Conservation (phyloP, 805 yeast species). For the Candida sakaeoensis region DNA sequence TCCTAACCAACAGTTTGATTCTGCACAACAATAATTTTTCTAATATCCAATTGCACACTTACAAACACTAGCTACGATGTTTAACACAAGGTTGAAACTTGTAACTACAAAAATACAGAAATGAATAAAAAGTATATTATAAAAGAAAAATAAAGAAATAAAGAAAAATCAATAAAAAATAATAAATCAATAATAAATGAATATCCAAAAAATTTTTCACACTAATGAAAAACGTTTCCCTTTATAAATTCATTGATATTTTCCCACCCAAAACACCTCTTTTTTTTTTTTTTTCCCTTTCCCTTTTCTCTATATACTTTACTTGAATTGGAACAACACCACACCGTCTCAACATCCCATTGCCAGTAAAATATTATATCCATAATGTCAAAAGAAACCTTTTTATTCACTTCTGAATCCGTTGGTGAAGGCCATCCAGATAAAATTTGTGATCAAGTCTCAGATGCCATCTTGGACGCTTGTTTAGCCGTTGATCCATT, state of each 20-base stretch:
- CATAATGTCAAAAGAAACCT: slow-evolving; percentile 29
- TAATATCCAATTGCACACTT: background rate
- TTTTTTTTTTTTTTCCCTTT: background rate
- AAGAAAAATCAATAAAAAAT: background rate
- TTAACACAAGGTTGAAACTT: no score
- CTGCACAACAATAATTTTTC: no score
- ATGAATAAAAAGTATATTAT: no score
- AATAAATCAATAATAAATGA: background rate
- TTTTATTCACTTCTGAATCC: slow-evolving; percentile 79
- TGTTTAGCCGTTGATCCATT: slow-evolving; percentile 93
- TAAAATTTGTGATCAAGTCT: slow-evolving; percentile 97
- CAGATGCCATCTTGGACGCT: slow-evolving; percentile 97
- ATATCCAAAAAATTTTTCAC: slow-evolving; percentile 1
- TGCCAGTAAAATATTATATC: background rate
- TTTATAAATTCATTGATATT: background rate
- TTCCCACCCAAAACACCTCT: background rate
- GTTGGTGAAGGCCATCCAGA: slow-evolving; percentile 96
- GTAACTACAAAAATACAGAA: no score
- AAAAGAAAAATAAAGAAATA: background rate
- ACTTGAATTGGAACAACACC: slow-evolving; percentile 1
- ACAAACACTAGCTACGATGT: background rate
- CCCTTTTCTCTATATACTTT: slow-evolving; percentile 3
- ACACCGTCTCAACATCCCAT: background rate
- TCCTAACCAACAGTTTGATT: no score
- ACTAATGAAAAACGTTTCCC: slow-evolving; percentile 3